Conservation (phyloP, 768 basidiomycete genomes). For the Leccinum sublutescens region DNA sequence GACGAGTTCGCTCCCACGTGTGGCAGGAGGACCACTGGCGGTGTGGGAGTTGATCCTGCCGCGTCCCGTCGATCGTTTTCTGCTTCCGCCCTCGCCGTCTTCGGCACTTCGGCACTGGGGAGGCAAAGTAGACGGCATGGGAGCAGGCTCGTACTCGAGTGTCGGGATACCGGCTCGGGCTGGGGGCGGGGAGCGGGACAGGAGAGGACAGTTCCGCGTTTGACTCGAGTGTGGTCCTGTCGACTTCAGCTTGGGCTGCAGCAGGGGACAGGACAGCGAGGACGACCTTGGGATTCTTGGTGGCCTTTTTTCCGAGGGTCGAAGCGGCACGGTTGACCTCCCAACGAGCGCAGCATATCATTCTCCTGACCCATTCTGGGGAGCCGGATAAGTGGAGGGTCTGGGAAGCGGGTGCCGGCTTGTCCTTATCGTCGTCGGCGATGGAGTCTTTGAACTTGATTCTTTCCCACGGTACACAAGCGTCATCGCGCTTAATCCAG, state of each 20-base stretch:
- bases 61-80: constrained; percentile 25
- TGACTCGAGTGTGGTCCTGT: constrained; percentile 18
- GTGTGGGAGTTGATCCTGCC: constrained; percentile 31
- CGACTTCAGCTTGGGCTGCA: constrained; percentile 25
- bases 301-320: constrained; percentile 23
- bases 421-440: constrained; percentile 24
- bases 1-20: constrained; percentile 47
- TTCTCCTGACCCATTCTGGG: constrained; percentile 77
- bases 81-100: constrained; percentile 34
- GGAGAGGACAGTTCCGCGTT: constrained; percentile 41
- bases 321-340: constrained; percentile 55
- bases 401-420: constrained; percentile 7
- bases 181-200: constrained; percentile 64
- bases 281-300: constrained; percentile 48
- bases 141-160: constrained; percentile 42
- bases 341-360: constrained; percentile 81
- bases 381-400: no score
- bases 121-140: constrained; percentile 12
- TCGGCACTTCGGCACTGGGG: constrained; percentile 25
- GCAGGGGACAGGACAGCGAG: constrained; percentile 55
- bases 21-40: constrained; percentile 10
- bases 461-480: constrained; percentile 78
- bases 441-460: constrained; percentile 50
- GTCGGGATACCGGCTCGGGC: constrained; percentile 50
- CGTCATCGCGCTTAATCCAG: constrained; percentile 59